Base-by-base conservation (phyloP, 805 yeast species). In the Nakazawaea wyomingensis region DNA sequence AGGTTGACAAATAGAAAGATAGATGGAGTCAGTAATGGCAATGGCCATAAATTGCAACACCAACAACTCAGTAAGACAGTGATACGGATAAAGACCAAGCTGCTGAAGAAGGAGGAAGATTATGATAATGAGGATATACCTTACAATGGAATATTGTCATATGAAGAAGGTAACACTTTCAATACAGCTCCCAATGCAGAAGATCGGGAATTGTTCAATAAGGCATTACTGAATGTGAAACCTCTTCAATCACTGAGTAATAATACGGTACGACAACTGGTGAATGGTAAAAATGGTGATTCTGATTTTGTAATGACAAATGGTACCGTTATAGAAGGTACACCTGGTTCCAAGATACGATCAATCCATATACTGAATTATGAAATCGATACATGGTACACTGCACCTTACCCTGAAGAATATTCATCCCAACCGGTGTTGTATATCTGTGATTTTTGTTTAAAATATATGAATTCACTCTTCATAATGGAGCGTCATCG, bases 401-500 rank as follows among this genome's bases (percentile, higher is more conserved):
- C 85, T 3, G 81, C 96, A 0, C 98, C 98, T 1, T 93, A 86
- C 57, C 97, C 98, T 0, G 89, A 85, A 47, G 93, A 86, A 54
- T 86, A 80, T 54, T 76, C 86, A 33, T 71, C 71, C 24, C 74
- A 79, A 36, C 66, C 68, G 33, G 72, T 80, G 2, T 64, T 93
- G 36, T 81, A 80, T 54, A 73, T 91, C 13, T 93, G 98, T 61
- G 93, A 88, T 50, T 79, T 72, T 53, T 93, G 98, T 57, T 62
- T 91, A 45, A 81, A 84, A 62, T 90, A 87, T 57, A 80, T 80
- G 78, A 72, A 72, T 30, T 80, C 89, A 0, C 80, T 83, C 13
- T 80, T 73, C 50, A 77, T 82, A 0, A 70, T 77, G 41, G 67
- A 72, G 50, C 69, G 98, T 21, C 99, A 93, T 61, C 69, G 66